Conservation (phyloP, 2,329 filamentous ascomycete genomes). For the Neofusicoccum ribis region DNA sequence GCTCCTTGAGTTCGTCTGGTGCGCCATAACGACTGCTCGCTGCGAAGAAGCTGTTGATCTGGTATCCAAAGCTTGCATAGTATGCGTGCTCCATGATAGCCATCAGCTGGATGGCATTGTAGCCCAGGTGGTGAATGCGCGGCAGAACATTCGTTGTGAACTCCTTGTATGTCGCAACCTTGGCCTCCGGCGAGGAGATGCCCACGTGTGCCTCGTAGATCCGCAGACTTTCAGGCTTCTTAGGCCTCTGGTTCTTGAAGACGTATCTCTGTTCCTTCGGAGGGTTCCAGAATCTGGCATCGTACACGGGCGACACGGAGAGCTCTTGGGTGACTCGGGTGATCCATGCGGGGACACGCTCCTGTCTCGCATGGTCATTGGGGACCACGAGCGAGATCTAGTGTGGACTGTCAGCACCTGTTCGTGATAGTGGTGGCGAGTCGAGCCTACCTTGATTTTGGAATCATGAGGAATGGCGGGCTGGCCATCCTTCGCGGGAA, state of each 20-base stretch:
- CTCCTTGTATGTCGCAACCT: slow-evolving; percentile 93
- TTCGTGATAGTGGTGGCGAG: slow-evolving; percentile 14
- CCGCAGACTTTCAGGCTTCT: slow-evolving; percentile 80
- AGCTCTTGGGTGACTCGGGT: slow-evolving; percentile 95
- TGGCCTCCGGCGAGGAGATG: slow-evolving; percentile 87
- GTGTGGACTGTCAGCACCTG: neutral
- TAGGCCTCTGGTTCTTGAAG: slow-evolving; percentile 80
- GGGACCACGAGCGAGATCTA: slow-evolving; percentile 83
- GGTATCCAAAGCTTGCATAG: slow-evolving; percentile 98
- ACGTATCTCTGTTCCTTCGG: slow-evolving; percentile 72
- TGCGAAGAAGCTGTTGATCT: slow-evolving; percentile 98
- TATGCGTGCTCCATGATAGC: slow-evolving; percentile 99
- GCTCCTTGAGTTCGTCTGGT: slow-evolving; percentile 92
- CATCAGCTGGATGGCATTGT: slow-evolving; percentile 98
- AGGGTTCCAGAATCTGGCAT: slow-evolving; percentile 96
- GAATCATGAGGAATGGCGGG: slow-evolving; percentile 87
- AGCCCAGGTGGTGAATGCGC: slow-evolving; percentile 84
- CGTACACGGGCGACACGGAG: slow-evolving; percentile 84
- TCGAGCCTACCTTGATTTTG: slow-evolving; percentile 77
- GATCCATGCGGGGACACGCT: slow-evolving; percentile 94
- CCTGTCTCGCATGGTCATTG: slow-evolving; percentile 71
- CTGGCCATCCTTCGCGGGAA: slow-evolving; percentile 73
- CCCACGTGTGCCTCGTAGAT: slow-evolving; percentile 99
- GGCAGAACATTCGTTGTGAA: slow-evolving; percentile 92
- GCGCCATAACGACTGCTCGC: slow-evolving; percentile 92